A percentile compares a stretch with the other conserved stretches of the same genome.
Conservation (phyloP, 2,329 filamentous ascomycete species). For the Alternaria alternata region DNA sequence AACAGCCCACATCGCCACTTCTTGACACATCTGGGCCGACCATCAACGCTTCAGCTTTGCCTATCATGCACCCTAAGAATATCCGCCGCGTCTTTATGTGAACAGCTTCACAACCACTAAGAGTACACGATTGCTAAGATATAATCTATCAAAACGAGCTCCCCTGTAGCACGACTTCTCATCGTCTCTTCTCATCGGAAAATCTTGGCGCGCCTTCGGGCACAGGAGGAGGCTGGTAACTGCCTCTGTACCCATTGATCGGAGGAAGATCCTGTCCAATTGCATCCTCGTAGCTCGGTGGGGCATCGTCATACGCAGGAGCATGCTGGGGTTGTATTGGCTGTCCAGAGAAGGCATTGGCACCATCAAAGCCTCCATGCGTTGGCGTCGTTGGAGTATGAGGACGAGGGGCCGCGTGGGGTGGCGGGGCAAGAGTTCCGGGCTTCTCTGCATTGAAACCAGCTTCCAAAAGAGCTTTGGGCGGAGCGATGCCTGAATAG, state of each 20-base stretch:
- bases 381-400: conserved; percentile 38
- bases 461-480: conserved; percentile 75
- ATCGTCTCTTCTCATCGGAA: conserved; percentile 49
- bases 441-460: conserved; percentile 53
- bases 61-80: too few species aligned
- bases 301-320: conserved; percentile 74
- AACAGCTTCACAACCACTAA: not conserved
- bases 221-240: conserved; percentile 62
- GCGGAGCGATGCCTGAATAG: conserved; percentile 87
- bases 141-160: not conserved
- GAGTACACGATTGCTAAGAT: not conserved
- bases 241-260: conserved; percentile 74
- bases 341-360: conserved; percentile 29
- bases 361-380: conserved; percentile 29
- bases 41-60: not conserved
- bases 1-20: not conserved
- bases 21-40: not conserved
- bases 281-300: conserved; percentile 93
- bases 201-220: conserved; percentile 49
- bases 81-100: not conserved
- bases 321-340: conserved; percentile 33
- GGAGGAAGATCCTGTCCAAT: conserved; percentile 81
- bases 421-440: conserved; percentile 22
- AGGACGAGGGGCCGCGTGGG: conserved; percentile 25
- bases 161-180: conserved; percentile 6